Conservation (phyloP, 148 eudicot species). For the Camellia japonica region DNA sequence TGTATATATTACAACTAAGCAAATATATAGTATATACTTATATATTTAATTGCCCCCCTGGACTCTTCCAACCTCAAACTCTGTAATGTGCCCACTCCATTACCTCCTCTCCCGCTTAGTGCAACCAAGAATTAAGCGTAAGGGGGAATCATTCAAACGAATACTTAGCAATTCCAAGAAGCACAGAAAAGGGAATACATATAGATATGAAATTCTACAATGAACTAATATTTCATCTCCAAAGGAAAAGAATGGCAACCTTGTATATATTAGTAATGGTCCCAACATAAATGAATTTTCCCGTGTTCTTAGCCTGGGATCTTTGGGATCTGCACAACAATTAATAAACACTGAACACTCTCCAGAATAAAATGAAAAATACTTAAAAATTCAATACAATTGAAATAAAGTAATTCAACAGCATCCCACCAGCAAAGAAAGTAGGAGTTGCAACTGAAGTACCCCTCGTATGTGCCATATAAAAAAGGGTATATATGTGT, state of each 20-base stretch:
- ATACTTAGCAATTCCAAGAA: not conserved
- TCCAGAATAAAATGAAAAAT: not conserved
- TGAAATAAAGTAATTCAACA: constrained; percentile 6
- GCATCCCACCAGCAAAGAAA: constrained; percentile 73
- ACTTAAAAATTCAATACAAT: not conserved
- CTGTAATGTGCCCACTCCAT: no score
- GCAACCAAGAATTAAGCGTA: not conserved
- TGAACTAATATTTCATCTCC: not conserved
- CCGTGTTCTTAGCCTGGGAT: constrained; percentile 55
- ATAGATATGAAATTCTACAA: not conserved
- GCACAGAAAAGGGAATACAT: not conserved
- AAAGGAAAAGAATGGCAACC: constrained; percentile 44
- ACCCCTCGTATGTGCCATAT: constrained; percentile 89
- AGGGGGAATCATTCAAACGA: not conserved
- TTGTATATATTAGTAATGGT: constrained; percentile 76
- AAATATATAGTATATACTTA: no score
- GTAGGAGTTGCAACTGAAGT: constrained; percentile 88
- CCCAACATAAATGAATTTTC: constrained; percentile 90
- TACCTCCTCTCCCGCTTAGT: no score
- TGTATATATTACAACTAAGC: no score
- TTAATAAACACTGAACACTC: constrained; percentile 5
- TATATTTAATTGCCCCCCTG: no score
- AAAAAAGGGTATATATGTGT: constrained; percentile 90
- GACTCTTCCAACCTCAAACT: no score
- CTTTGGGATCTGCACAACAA: constrained; percentile 69